Conservation (phyloP, 148 eudicot genomes). For the Chenopodium quinoa region DNA sequence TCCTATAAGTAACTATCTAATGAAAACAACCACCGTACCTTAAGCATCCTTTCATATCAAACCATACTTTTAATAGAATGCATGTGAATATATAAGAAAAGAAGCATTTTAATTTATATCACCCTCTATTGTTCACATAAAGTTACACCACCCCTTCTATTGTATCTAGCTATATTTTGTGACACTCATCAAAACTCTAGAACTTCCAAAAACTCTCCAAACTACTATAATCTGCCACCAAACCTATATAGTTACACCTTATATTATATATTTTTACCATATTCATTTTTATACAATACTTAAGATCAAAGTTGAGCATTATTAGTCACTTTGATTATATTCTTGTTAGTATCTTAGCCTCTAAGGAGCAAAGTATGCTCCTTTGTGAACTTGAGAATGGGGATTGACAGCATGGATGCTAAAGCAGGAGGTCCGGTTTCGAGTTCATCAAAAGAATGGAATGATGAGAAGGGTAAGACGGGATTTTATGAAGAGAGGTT, state of each 20-base stretch:
- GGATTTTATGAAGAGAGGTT: conserved; percentile 21
- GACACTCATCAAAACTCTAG: conserved; percentile 24
- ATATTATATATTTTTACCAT: not conserved
- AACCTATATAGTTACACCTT: conserved; percentile 21
- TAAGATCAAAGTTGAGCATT: not conserved
- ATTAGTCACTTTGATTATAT: not conserved
- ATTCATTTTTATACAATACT: not conserved
- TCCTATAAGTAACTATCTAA: not conserved
- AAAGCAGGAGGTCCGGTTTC: conserved; percentile 1
- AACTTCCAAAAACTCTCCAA: conserved; percentile 18
- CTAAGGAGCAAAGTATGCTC: not conserved
- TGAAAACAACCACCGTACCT: conserved; percentile 1
- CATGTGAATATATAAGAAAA: conserved; percentile 38
- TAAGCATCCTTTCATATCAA: not conserved
- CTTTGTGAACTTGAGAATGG: conserved; percentile 23
- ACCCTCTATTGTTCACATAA: conserved; percentile 25
- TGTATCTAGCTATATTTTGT: conserved; percentile 12
- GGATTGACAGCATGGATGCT: conserved; percentile 20
- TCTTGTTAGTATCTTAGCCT: not conserved
- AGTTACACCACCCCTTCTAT: conserved; percentile 12
- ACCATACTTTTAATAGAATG: conserved; percentile 28
- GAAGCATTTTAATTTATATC: not conserved
- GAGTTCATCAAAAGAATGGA: conserved; percentile 18
- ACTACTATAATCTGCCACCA: conserved; percentile 24
- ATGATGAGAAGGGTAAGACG: conserved; percentile 11